Conservation (phyloP, 2,329 filamentous ascomycete species). For the Xylaria sp. region DNA sequence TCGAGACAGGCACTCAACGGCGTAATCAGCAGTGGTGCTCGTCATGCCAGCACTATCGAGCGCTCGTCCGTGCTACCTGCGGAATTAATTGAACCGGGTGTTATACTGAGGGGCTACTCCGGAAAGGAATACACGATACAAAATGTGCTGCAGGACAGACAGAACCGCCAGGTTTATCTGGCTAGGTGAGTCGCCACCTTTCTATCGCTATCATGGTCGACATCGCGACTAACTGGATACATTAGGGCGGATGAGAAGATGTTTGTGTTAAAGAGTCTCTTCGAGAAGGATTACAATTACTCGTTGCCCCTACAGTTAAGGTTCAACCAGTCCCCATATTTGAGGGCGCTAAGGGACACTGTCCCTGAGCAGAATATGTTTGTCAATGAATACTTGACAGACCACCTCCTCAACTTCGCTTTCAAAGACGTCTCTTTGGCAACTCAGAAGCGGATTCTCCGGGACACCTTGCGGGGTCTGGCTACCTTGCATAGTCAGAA, state of each 20-base stretch:
- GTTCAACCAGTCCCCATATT: constrained; percentile 51
- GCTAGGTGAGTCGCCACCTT: constrained; percentile 45
- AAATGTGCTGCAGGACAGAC: constrained; percentile 52
- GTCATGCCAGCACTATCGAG: constrained; percentile 46
- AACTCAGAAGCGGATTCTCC: constrained; percentile 56
- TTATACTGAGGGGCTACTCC: constrained; percentile 49
- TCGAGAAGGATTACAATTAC: constrained; percentile 51
- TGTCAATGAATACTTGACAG: constrained; percentile 57
- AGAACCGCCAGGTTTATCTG: constrained; percentile 51
- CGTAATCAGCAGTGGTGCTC: constrained; percentile 38
- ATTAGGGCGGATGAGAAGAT: constrained; percentile 49
- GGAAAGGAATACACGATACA: constrained; percentile 50
- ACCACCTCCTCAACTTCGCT: constrained; percentile 56
- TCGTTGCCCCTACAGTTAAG: constrained; percentile 49
- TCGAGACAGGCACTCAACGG: constrained; percentile 40
- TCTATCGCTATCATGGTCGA: background rate
- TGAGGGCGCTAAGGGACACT: constrained; percentile 55
- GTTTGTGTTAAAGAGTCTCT: constrained; percentile 51
- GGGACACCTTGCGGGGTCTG: constrained; percentile 55
- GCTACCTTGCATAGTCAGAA: constrained; percentile 53
- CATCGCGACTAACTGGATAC: constrained; percentile 7
- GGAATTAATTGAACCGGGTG: constrained; percentile 46
- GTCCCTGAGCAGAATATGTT: constrained; percentile 58
- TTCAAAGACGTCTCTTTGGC: constrained; percentile 54
- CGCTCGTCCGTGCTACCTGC: constrained; percentile 36